Percentiles rank a stretch among this genome's conserved stretches.
phyloP scores from a whole-genome alignment of 345 rosid species.

The Gossypium anomalum region DNA sequence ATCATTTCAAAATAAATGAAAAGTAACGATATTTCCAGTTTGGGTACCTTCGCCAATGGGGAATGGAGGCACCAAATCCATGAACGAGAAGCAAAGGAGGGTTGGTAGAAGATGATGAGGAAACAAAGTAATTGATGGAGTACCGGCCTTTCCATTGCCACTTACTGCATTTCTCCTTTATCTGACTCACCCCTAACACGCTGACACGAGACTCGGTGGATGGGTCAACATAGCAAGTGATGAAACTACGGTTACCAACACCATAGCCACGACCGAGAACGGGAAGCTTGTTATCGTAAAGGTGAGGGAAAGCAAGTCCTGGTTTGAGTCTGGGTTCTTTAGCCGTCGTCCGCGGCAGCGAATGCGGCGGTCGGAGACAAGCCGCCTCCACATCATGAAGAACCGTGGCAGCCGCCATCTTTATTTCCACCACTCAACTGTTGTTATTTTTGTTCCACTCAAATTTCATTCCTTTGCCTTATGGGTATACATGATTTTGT shows the following conservation, averaged over 20 bases:
- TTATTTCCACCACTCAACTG: not conserved
- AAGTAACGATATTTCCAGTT: not conserved
- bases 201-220: not conserved
- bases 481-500: constrained; percentile 49
- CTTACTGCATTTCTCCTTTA: constrained; percentile 39
- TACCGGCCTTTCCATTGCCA: constrained; percentile 80
- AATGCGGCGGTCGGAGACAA: not conserved
- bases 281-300: not conserved
- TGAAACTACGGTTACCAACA: constrained; percentile 1
- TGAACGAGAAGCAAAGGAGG: constrained; percentile 74
- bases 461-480: constrained; percentile 32
- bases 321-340: not conserved
- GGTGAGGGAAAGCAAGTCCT: not conserved
- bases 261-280: not conserved
- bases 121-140: constrained; percentile 70
- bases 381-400: not conserved
- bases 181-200: constrained; percentile 41
- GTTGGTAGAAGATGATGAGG: constrained; percentile 25
- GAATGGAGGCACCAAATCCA: constrained; percentile 91
- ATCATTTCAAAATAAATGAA: not conserved
- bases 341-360: not conserved
- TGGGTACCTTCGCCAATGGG: constrained; percentile 80
- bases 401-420: not conserved
- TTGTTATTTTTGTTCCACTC: not conserved
- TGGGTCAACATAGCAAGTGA: constrained; percentile 6